These are phyloP conservation scores for Orbilia brochopaga DNA, from an alignment of 2,329 filamentous ascomycete genomes.

Conservation along the genomic window DNA sequence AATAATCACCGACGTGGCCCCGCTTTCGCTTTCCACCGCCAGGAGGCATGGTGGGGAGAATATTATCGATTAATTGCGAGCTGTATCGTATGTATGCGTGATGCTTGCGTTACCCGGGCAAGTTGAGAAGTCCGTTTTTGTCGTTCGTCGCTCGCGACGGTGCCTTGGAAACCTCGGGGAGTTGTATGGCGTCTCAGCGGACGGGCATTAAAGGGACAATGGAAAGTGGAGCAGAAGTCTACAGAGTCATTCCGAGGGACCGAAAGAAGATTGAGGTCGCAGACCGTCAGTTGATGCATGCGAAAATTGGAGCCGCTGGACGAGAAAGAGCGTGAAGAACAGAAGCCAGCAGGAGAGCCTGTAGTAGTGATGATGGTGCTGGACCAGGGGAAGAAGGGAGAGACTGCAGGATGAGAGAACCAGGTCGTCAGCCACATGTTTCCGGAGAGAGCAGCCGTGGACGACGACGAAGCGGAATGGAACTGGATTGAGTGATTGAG, in stretches of 20 bases:
- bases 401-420: slow-evolving; percentile 44
- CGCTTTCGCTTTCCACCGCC: slow-evolving; percentile 49
- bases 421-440: slow-evolving; percentile 50
- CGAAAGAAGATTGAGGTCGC: slow-evolving; percentile 38
- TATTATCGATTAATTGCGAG: slow-evolving; percentile 11
- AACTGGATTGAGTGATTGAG: slow-evolving; percentile 16
- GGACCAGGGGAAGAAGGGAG: slow-evolving; percentile 39
- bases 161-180: not conserved
- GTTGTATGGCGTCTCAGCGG: slow-evolving; percentile 22
- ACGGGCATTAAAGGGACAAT: not conserved
- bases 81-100: not conserved
- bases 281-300: slow-evolving; percentile 46
- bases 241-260: slow-evolving; percentile 45
- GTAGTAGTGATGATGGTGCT: not conserved
- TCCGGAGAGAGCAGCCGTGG: slow-evolving; percentile 33
- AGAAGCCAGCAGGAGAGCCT: slow-evolving; percentile 28
- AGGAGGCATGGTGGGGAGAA: slow-evolving; percentile 31
- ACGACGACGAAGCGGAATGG: slow-evolving; percentile 35
- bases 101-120: not conserved
- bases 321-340: slow-evolving; percentile 43
- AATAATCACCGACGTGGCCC: slow-evolving; percentile 41
- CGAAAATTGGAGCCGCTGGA: slow-evolving; percentile 39
- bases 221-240: slow-evolving; percentile 26
- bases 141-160: slow-evolving; percentile 27
- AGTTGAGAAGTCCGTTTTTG: not conserved